Base-by-base conservation (phyloP, 2,329 filamentous ascomycete genomes). In the Davidsoniella australis region DNA sequence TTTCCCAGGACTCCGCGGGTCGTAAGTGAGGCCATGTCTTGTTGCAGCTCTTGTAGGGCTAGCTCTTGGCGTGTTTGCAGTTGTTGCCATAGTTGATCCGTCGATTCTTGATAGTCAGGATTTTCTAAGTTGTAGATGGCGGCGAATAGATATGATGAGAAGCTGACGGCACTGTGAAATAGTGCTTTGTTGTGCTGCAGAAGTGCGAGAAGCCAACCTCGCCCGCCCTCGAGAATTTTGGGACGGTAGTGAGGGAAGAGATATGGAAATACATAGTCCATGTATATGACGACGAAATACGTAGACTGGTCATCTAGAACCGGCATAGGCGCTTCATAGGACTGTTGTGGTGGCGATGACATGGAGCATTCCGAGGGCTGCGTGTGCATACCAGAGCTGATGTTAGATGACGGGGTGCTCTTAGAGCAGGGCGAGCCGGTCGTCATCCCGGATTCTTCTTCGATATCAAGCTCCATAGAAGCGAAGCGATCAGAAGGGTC, bases 201-300 rank as follows among this genome's bases (percentile, higher is more conserved):
- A 40, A 76, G 63, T 26, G 72, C 68, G 36, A 80, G 62, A 24
- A 80, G 64, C 77, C 76, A 81, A 23, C 71, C 69, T 45, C 72
- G 68, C 12, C 76, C 76, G n/a, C 73, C 71, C 50, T 72, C 64
- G 3, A 73, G 63, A 5, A 76, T 57, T 2, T 66, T 64, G 1
- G 77, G 76, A 2, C 68, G 68, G 59, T 80, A 80, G 58, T 78
- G 75, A 2, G 78, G 78, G 57, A 76, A 80, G 1, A 80, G 61
- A 55, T 78, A 74, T 1, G 77, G 76, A 53, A 80, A 71, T 17
- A 79, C 66, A 54, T 75, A 70, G 58, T 81, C 76, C 42, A 80
- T 64, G 57, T 78, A 80, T 50, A 75, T 67, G 68, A 76, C 75
- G 50, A 73, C 61, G 41, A 71, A 66, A 56, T 66, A 63, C 0